These are phyloP conservation scores for Fusarium albosuccineum DNA, from an alignment of 2,329 filamentous ascomycete genomes.

Conservation along the genomic window DNA sequence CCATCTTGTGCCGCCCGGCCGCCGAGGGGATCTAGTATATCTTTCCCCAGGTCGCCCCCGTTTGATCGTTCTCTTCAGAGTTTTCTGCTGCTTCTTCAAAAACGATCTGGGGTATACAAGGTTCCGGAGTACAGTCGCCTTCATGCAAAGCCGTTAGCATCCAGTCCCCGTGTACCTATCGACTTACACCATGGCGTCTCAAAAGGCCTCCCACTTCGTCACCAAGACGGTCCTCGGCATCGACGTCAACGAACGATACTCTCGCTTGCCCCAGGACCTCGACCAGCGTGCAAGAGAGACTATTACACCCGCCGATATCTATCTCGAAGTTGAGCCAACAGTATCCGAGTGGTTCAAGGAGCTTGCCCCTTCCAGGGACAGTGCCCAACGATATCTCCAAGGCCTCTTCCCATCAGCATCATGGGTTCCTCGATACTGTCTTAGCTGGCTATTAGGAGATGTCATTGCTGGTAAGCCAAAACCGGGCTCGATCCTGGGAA, in stretches of 20 bases:
- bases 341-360: constrained; percentile 71
- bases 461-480: constrained; percentile 72
- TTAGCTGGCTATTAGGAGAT: constrained; percentile 80
- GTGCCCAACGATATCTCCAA: constrained; percentile 64
- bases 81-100: background rate
- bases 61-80: background rate
- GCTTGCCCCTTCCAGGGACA: constrained; percentile 62
- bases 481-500: constrained; percentile 55
- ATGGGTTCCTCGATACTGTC: constrained; percentile 80
- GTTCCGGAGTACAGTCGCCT: background rate
- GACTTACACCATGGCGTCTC: constrained; percentile 24
- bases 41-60: constrained; percentile 11
- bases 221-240: constrained; percentile 49
- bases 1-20: constrained; percentile 23
- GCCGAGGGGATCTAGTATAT: constrained; percentile 30
- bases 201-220: constrained; percentile 37
- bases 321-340: constrained; percentile 76
- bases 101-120: background rate
- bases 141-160: background rate
- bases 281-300: constrained; percentile 42
- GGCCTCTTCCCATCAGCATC: constrained; percentile 73
- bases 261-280: constrained; percentile 44
- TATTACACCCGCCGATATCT: constrained; percentile 47
- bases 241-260: constrained; percentile 47
- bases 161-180: background rate